Evolutionary conservation across 2,329 filamentous ascomycete genomes (phyloP).

Genomic region (Graphilbum fragrans): DNA sequence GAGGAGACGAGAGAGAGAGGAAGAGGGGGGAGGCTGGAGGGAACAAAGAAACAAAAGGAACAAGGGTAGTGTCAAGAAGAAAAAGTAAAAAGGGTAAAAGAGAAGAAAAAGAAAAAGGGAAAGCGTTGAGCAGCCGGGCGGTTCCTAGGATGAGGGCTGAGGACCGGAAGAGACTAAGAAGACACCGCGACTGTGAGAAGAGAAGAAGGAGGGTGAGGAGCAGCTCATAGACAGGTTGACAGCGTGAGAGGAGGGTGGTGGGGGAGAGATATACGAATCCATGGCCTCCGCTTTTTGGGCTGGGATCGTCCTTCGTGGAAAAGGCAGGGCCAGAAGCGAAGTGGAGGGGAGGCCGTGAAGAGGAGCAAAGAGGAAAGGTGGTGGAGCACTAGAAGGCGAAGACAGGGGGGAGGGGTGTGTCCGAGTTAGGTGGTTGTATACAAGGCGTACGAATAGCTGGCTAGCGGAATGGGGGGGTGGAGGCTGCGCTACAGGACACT

Average conservation of each 20-base stretch:
- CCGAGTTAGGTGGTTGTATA: not conserved
- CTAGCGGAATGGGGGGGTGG: too few species aligned
- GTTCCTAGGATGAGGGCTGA: slow-evolving; percentile 5
- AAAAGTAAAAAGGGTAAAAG: not conserved
- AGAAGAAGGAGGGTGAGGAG: slow-evolving; percentile 33
- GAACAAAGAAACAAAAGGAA: slow-evolving; percentile 1
- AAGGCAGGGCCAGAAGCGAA: not conserved
- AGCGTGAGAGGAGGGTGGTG: slow-evolving; percentile 28
- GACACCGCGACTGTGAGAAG: slow-evolving; percentile 48
- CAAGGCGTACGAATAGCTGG: too few species aligned
- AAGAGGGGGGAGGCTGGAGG: too few species aligned
- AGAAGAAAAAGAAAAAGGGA: not conserved
- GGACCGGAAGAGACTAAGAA: slow-evolving; percentile 7
- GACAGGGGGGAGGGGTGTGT: slow-evolving; percentile 5
- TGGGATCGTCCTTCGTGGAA: not conserved
- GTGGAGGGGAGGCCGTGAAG: slow-evolving; percentile 1
- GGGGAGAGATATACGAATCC: slow-evolving; percentile 32
- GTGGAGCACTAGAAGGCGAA: slow-evolving; percentile 1
- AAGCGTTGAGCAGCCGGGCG: slow-evolving; percentile 8
- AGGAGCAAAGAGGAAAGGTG: not conserved
- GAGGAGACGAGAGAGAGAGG: too few species aligned
- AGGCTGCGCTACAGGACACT: too few species aligned
- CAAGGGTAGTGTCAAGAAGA: slow-evolving; percentile 1
- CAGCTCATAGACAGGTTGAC: slow-evolving; percentile 23
- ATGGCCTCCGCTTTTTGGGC: slow-evolving; percentile 7